Base-by-base conservation (phyloP, 345 rosid genomes). In the Bruguiera parviflora region DNA sequence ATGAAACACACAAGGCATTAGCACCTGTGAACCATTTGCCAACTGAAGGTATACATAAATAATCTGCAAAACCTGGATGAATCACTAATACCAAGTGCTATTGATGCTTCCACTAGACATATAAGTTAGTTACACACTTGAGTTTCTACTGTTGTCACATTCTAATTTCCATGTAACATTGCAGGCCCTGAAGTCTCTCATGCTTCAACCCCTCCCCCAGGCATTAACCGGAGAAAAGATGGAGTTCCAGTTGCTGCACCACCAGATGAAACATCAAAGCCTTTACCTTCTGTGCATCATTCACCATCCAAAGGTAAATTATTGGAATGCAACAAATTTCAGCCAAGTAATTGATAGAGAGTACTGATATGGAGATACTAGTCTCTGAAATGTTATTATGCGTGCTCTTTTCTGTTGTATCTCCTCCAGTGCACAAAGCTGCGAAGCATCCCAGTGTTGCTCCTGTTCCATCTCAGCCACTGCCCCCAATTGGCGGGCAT, bases 191-290 rank as follows among this genome's bases (percentile, higher is more conserved):
- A 43, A 43, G 49, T 43, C 49, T 74, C 84, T 78, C 88, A 86
- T 57, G 74, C 84, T 63, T 75, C 80, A 66, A 46, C 75, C 68
- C 89, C 90, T 43, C 78, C 84, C 6, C 56, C 83, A 19, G 81
- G 79, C 65, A 56, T 66, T 27, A 68, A 71, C 63, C 24, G 79
- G 82, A 74, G 81, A 69, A 79, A 52, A 20, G 75, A 49, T 62
- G 76, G 74, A 71, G 78, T 65, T 72, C 98, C 98, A 3, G 77
- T 72, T 79, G 79, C 87, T 53, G 78, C 87, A 70, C 95, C 96
- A 4, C 70, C 82, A 22, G 64, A 74, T 71, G 73, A 73, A 68
- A 77, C 69, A 65, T 66, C 81, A 55, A 79, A 74, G 76, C 82
- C 82, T 39, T 80, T 73, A 25, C 80, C 87, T 70, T 82, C 83